phyloP scores from a whole-genome alignment of 768 basidiomycete genomes.

The Tylopilus balloui region DNA sequence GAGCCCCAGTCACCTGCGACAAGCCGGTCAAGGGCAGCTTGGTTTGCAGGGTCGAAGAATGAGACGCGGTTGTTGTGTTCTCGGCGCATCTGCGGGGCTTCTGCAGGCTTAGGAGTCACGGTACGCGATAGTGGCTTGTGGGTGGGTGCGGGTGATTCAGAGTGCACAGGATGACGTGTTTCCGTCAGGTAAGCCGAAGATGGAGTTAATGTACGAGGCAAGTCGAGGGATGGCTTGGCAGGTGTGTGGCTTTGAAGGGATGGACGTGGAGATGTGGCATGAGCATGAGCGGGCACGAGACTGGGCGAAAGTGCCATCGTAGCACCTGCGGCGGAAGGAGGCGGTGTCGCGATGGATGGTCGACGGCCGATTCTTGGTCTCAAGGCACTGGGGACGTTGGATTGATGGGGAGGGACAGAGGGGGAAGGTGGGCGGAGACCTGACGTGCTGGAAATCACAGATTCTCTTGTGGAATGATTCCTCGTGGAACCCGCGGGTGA shows the following conservation, averaged over 20 bases:
- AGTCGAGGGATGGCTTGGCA: conserved; percentile 19
- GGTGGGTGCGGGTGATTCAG: conserved; percentile 13
- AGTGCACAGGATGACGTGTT: conserved; percentile 14
- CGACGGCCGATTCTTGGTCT: conserved; percentile 37
- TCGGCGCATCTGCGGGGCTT: conserved; percentile 38
- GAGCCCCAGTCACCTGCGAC: conserved; percentile 43
- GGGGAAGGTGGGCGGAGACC: conserved; percentile 25
- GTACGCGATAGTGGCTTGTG: conserved; percentile 28
- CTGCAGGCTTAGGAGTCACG: conserved; percentile 32
- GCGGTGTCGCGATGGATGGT: conserved; percentile 42
- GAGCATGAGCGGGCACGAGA: conserved; percentile 23
- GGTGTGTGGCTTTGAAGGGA: conserved; percentile 11
- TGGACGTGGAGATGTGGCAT: conserved; percentile 23
- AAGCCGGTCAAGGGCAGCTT: conserved; percentile 66
- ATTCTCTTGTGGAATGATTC: conserved; percentile 24
- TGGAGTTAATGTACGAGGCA: conserved; percentile 18
- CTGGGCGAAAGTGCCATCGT: conserved; percentile 22
- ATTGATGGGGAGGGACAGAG: conserved; percentile 17
- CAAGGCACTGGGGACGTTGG: conserved; percentile 29
- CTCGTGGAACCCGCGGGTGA: conserved; percentile 35
- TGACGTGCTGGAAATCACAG: conserved; percentile 10
- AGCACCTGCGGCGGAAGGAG: conserved; percentile 27
- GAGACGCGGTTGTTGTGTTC: conserved; percentile 71
- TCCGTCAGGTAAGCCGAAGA: conserved; percentile 9
- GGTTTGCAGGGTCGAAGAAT: conserved; percentile 78